Base-by-base conservation (phyloP, 2,329 filamentous ascomycete genomes). In the Pseudogymnoascus sp. region DNA sequence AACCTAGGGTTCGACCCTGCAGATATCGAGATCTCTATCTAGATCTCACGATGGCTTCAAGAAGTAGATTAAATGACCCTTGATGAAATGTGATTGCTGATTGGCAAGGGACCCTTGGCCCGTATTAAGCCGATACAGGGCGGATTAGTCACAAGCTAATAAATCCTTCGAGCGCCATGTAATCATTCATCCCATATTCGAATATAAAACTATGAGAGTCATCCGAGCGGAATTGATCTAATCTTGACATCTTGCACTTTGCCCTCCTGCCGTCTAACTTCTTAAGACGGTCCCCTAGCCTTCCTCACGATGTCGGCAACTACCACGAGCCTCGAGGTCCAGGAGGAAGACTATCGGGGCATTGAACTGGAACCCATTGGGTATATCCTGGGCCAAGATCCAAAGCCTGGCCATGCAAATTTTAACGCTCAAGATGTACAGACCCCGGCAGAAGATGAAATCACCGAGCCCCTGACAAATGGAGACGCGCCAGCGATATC, bases 281-380 rank as follows among this genome's bases (percentile, higher is more conserved):
- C 28, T 7, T 19, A 14, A 12, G 26, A 2, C 10, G 0, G 16
- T 19, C 1, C 10, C 2, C 4, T 56, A n/a, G 6, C 28, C 28
- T 56, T 16, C 28, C 5, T 31, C n/a, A 56, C 28, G 50, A 56
- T 56, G 50, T 56, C 50, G 28, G 50, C 50, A 56, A 56, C 50
- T 7, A 56, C 50, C 50, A 56, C 50, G 2, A 56, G 50, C 16
- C n/a, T 56, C 10, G 50, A 56, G 50, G 31, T 31, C 16, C 28
- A 28, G n/a, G 50, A 33, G 10, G 50, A 56, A 59, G 37, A 59
- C 33, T 35, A 33, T 46, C 37, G 40, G 24, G 50, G 46, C 26
- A 61, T 66, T 59, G 63, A 66, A 59, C 64, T 66, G 33, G 53
- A 62, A 43, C 63, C 61, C 11, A 65, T 66, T 28, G 53, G 60